Conservation (phyloP, 2,329 filamentous ascomycete species). For the Ophiognomonia clavigignenti-juglandacearum region DNA sequence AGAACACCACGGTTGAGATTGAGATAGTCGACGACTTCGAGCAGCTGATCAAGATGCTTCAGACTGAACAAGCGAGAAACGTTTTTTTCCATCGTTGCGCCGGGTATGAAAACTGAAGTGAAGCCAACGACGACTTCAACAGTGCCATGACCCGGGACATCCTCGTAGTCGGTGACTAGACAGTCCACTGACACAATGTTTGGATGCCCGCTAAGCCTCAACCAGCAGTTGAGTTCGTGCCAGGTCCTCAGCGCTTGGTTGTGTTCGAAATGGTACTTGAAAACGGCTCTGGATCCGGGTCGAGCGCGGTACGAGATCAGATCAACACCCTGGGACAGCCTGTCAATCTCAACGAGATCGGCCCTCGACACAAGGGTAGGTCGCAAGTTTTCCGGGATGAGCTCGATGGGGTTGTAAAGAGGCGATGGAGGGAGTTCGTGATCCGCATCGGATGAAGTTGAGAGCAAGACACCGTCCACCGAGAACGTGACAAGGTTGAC, state of each 20-base stretch:
- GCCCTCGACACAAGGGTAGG: not conserved
- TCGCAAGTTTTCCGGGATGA: not conserved
- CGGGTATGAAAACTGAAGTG: conserved; percentile 25
- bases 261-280: not conserved
- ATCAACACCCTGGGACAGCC: conserved; percentile 4
- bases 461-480: not conserved
- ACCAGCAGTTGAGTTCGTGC: conserved; percentile 8
- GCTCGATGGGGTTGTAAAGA: not conserved
- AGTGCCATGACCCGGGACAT: not conserved
- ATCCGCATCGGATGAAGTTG: not conserved
- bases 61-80: conserved; percentile 28
- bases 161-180: not conserved
- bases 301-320: not conserved
- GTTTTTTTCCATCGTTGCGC: conserved; percentile 28
- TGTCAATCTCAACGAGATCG: conserved; percentile 1
- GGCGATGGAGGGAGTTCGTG: not conserved
- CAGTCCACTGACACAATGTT: not conserved
- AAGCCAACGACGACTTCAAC: conserved; percentile 18
- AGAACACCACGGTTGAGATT: conserved; percentile 32
- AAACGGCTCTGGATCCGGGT: conserved; percentile 1
- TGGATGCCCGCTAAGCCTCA: conserved; percentile 2
- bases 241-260: not conserved
- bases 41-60: conserved; percentile 31
- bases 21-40: conserved; percentile 30
- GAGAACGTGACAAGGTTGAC: conserved; percentile 1